A percentile compares a stretch with the other conserved stretches of the same genome.
Conservation (phyloP, 306 rosid genomes). For the Medicago ruthenica region DNA sequence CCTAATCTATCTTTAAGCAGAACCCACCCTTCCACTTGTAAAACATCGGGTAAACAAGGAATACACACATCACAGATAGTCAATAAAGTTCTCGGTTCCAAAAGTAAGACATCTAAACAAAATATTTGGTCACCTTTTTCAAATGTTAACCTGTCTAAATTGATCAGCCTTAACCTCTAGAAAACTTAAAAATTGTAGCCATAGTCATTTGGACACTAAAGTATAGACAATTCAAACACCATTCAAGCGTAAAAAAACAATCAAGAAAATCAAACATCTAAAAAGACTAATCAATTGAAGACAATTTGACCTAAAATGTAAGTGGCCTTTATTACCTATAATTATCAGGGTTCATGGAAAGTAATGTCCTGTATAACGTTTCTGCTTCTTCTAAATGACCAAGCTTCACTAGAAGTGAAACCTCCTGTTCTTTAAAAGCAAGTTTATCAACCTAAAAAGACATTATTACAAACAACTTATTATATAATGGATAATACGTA, state of each 20-base stretch:
- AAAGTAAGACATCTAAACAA: background rate
- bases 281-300: constrained; percentile 31
- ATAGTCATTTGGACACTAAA: background rate
- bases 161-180: background rate
- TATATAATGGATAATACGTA: constrained; percentile 29
- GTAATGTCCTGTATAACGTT: constrained; percentile 68
- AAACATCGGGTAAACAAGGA: background rate
- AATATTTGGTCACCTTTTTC: background rate
- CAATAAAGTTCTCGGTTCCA: constrained; percentile 8
- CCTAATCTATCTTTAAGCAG: constrained; percentile 4
- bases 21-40: background rate
- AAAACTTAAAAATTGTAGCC: constrained; percentile 8
- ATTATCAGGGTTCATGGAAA: constrained; percentile 93
- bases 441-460: constrained; percentile 81
- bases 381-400: constrained; percentile 75
- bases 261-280: background rate
- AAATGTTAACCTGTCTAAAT: background rate
- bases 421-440: constrained; percentile 83
- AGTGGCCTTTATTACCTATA: constrained; percentile 63
- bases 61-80: background rate
- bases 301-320: constrained; percentile 21
- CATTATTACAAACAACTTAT: constrained; percentile 37
- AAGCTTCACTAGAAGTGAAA: constrained; percentile 87
- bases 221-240: background rate
- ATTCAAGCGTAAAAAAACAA: background rate